A percentile compares a stretch with the other conserved stretches of the same genome.
These are phyloP conservation scores for Globisporangium polare DNA, from an alignment of 352 stramenopile genomes.

Conservation along the genomic window DNA sequence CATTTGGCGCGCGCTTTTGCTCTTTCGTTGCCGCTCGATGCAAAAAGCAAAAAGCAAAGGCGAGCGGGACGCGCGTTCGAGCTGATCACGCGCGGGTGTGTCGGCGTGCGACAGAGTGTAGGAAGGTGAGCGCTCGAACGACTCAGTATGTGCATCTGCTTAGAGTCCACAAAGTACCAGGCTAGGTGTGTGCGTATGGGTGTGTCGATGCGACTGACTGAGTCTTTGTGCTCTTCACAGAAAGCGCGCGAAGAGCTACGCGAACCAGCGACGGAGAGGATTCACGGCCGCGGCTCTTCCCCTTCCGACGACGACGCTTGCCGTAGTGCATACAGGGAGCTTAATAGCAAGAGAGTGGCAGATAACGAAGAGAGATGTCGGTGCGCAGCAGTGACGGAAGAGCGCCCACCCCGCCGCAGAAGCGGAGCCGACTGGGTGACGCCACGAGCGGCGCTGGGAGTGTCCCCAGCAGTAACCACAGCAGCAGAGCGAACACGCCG, in stretches of 20 bases:
- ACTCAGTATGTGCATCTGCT: neutral
- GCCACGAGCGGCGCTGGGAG: neutral
- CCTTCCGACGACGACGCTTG: neutral
- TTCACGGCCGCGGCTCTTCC: neutral
- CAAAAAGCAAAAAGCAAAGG: conserved; percentile 9
- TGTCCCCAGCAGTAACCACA: neutral
- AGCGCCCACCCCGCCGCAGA: conserved; percentile 7
- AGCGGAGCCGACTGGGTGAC: neutral
- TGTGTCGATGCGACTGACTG: neutral
- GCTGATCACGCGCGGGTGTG: neutral
- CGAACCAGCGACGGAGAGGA: neutral
- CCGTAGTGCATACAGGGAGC: too few relatives aligned
- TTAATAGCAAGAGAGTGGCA: too few relatives aligned
- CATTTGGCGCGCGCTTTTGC: neutral
- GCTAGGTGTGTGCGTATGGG: too few relatives aligned
- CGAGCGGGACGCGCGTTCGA: neutral
- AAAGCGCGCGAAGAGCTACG: neutral
- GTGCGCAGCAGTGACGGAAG: conserved; percentile 1
- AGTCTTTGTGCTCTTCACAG: neutral
- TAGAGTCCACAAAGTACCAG: neutral
- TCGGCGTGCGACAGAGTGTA: neutral
- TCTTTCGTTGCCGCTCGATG: neutral
- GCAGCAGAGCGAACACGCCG: conserved; percentile 6
- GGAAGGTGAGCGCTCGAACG: neutral
- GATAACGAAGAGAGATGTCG: neutral